phyloP scores from a whole-genome alignment of 768 basidiomycete species.

The Piloderma croceum region DNA sequence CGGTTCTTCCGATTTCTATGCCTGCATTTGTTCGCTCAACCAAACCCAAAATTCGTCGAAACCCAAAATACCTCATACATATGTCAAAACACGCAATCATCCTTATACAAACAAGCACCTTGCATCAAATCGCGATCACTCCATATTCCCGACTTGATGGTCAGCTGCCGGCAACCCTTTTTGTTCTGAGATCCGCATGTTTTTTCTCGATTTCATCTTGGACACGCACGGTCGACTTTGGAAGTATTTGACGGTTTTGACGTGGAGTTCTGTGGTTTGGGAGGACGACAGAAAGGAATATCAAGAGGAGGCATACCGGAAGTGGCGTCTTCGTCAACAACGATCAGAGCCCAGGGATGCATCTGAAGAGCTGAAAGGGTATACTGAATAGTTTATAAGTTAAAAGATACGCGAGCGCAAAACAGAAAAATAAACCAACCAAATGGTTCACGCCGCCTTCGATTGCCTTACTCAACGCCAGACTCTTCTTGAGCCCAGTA shows the following conservation, averaged over 20 bases:
- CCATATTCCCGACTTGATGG: slow-evolving; percentile 41
- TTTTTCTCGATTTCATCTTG: slow-evolving; percentile 75
- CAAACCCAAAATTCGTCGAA: too few species aligned
- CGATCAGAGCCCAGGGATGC: slow-evolving; percentile 86
- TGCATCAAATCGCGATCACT: slow-evolving; percentile 23
- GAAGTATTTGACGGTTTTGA: slow-evolving; percentile 89
- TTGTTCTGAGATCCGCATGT: slow-evolving; percentile 44
- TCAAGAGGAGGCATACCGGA: slow-evolving; percentile 39
- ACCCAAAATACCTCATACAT: too few species aligned
- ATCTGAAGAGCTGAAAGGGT: slow-evolving; percentile 80
- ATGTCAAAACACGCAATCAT: too few species aligned
- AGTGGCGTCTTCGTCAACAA: slow-evolving; percentile 85
- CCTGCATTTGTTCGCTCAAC: too few species aligned
- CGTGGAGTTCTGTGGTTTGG: slow-evolving; percentile 57
- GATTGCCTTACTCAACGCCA: slow-evolving; percentile 84
- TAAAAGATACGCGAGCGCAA: background rate
- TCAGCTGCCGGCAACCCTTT: slow-evolving; percentile 32
- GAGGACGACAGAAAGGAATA: slow-evolving; percentile 1
- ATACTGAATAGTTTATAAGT: slow-evolving; percentile 38
- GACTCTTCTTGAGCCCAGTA: slow-evolving; percentile 78
- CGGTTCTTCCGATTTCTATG: too few species aligned
- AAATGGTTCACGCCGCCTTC: slow-evolving; percentile 91
- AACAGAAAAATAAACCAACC: slow-evolving; percentile 35
- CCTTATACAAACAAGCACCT: too few species aligned
- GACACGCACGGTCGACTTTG: slow-evolving; percentile 83